Percentiles rank a stretch among this genome's conserved stretches.
These are phyloP conservation scores for Pelagomonas calceolata DNA, from an alignment of 108 stramenopile species.

Conservation along the genomic window DNA sequence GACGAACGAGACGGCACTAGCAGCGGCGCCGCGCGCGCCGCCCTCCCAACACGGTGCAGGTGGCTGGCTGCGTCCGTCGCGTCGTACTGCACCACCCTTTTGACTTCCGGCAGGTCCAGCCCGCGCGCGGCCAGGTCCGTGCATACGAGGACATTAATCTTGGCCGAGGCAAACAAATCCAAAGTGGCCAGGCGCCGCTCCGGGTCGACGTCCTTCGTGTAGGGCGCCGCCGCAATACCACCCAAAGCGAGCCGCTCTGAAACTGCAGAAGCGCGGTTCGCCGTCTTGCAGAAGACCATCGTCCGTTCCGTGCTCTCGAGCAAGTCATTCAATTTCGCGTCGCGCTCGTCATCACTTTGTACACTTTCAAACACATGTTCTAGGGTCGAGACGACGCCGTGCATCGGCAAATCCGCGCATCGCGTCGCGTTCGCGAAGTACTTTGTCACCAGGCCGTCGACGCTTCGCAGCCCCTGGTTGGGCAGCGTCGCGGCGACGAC, in stretches of 20 bases:
- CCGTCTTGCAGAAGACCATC: constrained; percentile 75
- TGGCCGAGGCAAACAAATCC: constrained; percentile 58
- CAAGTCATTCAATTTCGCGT: too few relatives aligned
- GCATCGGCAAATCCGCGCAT: constrained; percentile 11
- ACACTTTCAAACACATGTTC: neutral
- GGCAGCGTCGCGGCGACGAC: too few relatives aligned
- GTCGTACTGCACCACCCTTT: constrained; percentile 86
- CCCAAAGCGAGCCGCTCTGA: constrained; percentile 52
- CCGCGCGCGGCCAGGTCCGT: constrained; percentile 93
- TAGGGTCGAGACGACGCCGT: too few relatives aligned
- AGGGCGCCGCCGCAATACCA: constrained; percentile 60
- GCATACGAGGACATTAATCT: constrained; percentile 75
- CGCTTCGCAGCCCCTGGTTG: constrained; percentile 72
- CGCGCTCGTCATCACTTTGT: neutral
- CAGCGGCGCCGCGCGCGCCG: constrained; percentile 85
- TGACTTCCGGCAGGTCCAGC: constrained; percentile 89
- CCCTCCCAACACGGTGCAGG: constrained; percentile 95
- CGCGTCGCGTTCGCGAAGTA: constrained; percentile 66
- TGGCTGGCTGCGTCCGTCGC: constrained; percentile 86
- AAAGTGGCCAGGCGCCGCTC: constrained; percentile 66
- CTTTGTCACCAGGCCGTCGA: constrained; percentile 68
- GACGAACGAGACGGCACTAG: constrained; percentile 12
- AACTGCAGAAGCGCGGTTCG: constrained; percentile 67
- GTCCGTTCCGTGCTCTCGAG: too few relatives aligned
- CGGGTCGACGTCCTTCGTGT: constrained; percentile 67